These are phyloP conservation scores for Leccinum ponderosum DNA, from an alignment of 1,284 basidiomycete species.

Conservation along the genomic window DNA sequence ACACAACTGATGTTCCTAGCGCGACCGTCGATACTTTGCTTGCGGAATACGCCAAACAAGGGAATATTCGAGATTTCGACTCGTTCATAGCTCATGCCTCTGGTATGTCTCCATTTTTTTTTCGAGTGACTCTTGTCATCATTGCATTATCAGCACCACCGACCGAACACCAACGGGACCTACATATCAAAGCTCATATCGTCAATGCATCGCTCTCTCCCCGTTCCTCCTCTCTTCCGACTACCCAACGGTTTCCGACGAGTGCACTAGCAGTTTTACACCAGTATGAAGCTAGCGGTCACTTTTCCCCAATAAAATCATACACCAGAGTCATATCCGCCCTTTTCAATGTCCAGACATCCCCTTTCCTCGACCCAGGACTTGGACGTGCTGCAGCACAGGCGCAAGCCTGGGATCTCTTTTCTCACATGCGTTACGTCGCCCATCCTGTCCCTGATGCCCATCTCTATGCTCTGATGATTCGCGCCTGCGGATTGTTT, in stretches of 20 bases:
- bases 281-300: constrained; percentile 58
- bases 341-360: constrained; percentile 53
- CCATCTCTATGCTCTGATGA: constrained; percentile 83
- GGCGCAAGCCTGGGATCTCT: constrained; percentile 91
- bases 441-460: constrained; percentile 84
- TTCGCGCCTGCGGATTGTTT: constrained; percentile 75
- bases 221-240: constrained; percentile 25
- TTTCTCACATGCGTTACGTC: constrained; percentile 93
- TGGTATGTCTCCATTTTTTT: constrained; percentile 34
- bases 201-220: constrained; percentile 15
- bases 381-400: constrained; percentile 40
- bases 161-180: constrained; percentile 59
- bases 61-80: constrained; percentile 49
- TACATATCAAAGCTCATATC: constrained; percentile 67
- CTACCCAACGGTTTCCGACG: constrained; percentile 45
- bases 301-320: constrained; percentile 60
- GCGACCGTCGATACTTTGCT: constrained; percentile 48
- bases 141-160: constrained; percentile 39
- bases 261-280: constrained; percentile 63
- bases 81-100: constrained; percentile 42
- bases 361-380: constrained; percentile 32
- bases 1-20: constrained; percentile 36
- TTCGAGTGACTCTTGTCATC: neutral
- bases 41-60: constrained; percentile 47
- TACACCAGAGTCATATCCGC: constrained; percentile 64